Conservation (phyloP, 805 yeast species). For the Yamadazyma laniorum region DNA sequence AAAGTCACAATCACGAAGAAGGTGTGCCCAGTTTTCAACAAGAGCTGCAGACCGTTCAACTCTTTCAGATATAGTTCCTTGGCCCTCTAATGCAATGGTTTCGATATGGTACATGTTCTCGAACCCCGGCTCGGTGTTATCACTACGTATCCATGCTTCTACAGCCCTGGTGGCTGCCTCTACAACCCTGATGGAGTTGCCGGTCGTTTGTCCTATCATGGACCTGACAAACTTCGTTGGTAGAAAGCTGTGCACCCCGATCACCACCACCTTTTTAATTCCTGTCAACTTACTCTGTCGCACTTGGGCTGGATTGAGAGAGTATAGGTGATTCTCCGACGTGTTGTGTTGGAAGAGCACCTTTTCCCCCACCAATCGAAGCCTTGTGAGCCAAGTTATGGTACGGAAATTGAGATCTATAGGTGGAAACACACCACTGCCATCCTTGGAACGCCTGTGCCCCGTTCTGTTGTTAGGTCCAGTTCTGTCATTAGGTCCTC, state of each 20-base stretch:
- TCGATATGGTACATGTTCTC: slow-evolving; percentile 23
- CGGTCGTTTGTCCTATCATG: slow-evolving; percentile 36
- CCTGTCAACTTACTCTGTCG: slow-evolving; percentile 10
- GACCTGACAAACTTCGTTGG: slow-evolving; percentile 40
- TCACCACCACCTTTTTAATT: slow-evolving; percentile 26
- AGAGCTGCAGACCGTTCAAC: slow-evolving; percentile 24
- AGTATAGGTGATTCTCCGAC: slow-evolving; percentile 29
- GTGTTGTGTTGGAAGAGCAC: slow-evolving; percentile 20
- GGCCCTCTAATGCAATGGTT: slow-evolving; percentile 42
- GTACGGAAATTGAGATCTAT: slow-evolving; percentile 23
- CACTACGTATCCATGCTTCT: slow-evolving; percentile 23
- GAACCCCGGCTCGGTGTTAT: slow-evolving; percentile 8
- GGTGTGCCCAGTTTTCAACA: slow-evolving; percentile 32
- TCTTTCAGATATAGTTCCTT: slow-evolving; percentile 32
- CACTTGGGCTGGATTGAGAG: slow-evolving; percentile 9
- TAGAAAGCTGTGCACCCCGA: slow-evolving; percentile 39
- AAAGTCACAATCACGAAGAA: slow-evolving; percentile 29
- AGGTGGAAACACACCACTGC: slow-evolving; percentile 17
- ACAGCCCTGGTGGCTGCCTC: slow-evolving; percentile 29
- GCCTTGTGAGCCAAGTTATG: slow-evolving; percentile 22
- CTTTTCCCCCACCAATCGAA: slow-evolving; percentile 23
- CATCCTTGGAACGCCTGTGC: not conserved
- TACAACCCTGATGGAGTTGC: slow-evolving; percentile 30
- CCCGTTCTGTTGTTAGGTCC: not conserved
- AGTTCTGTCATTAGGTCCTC: not conserved